Percentiles rank a stretch among this genome's conserved stretches.
These are phyloP conservation scores for Saitozyma podzolica DNA, from an alignment of 768 basidiomycete species.

Conservation along the genomic window DNA sequence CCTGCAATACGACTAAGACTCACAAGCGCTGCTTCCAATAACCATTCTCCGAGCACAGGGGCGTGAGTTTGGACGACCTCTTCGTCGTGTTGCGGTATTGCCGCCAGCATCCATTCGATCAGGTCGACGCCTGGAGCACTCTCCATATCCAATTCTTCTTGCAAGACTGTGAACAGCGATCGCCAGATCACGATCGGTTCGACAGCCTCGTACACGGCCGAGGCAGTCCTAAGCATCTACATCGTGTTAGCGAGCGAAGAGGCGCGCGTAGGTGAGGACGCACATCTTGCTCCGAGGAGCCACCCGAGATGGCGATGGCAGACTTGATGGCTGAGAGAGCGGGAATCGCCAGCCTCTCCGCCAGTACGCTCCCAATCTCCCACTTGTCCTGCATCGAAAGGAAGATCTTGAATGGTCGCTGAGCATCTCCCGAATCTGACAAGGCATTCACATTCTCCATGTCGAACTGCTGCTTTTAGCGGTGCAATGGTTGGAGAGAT, in stretches of 20 bases:
- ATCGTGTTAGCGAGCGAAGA: not conserved
- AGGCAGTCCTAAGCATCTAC: constrained; percentile 77
- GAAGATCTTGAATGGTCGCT: constrained; percentile 91
- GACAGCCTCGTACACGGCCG: constrained; percentile 72
- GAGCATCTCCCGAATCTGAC: constrained; percentile 68
- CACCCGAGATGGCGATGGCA: constrained; percentile 54
- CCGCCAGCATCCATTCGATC: constrained; percentile 68
- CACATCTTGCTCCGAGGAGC: constrained; percentile 56
- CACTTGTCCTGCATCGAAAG: constrained; percentile 93
- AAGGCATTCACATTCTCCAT: constrained; percentile 31
- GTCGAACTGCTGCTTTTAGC: not conserved
- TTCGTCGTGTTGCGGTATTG: constrained; percentile 79
- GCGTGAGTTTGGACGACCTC: constrained; percentile 78
- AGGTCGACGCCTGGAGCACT: constrained; percentile 53
- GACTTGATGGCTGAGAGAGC: constrained; percentile 69
- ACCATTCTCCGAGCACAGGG: constrained; percentile 57
- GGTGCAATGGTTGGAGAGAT: not conserved
- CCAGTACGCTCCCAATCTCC: constrained; percentile 84
- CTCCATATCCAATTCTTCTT: not conserved
- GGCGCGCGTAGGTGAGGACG: constrained; percentile 17
- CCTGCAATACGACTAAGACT: constrained; percentile 19
- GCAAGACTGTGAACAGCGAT: constrained; percentile 58
- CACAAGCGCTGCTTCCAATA: constrained; percentile 66
- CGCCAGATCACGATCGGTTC: constrained; percentile 89
- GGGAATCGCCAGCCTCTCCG: constrained; percentile 75